These are phyloP conservation scores for Schizothecium vesticola DNA, from an alignment of 495 filamentous ascomycete species.

Conservation along the genomic window DNA sequence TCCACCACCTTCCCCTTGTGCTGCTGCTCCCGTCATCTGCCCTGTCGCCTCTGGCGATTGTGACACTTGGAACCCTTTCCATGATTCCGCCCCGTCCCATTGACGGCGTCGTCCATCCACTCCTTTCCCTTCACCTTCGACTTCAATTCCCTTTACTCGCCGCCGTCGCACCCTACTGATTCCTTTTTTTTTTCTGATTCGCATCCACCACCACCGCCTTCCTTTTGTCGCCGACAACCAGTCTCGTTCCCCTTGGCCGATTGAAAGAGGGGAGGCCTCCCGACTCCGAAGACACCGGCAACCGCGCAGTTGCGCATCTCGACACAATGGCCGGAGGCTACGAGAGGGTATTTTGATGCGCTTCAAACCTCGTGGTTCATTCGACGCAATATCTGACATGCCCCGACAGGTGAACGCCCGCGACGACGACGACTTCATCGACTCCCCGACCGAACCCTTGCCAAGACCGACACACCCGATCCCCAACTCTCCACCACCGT, in stretches of 20 bases:
- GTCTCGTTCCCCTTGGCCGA: neutral
- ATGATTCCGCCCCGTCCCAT: neutral
- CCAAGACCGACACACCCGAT: conserved; percentile 42
- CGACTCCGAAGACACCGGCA: neutral
- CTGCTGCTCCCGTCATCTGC: neutral
- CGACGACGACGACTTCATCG: conserved; percentile 38
- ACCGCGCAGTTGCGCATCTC: conserved; percentile 1
- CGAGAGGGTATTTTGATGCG: conserved; percentile 62
- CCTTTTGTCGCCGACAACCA: neutral
- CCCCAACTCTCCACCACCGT: conserved; percentile 85
- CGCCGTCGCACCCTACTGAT: neutral
- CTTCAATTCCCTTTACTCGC: neutral
- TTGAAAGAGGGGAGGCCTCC: neutral
- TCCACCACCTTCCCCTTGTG: conserved; percentile 5
- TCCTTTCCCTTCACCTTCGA: neutral
- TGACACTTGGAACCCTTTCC: neutral
- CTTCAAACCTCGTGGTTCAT: neutral
- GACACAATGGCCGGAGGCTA: conserved; percentile 77
- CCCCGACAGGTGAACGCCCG: conserved; percentile 39
- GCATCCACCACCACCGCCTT: neutral
- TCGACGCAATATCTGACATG: neutral
- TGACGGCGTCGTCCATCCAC: neutral
- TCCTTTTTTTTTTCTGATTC: neutral
- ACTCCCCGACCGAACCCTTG: conserved; percentile 30
- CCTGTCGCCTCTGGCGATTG: neutral